phyloP scores from a whole-genome alignment of 2,329 filamentous ascomycete species.

The Albifimbria verrucaria region DNA sequence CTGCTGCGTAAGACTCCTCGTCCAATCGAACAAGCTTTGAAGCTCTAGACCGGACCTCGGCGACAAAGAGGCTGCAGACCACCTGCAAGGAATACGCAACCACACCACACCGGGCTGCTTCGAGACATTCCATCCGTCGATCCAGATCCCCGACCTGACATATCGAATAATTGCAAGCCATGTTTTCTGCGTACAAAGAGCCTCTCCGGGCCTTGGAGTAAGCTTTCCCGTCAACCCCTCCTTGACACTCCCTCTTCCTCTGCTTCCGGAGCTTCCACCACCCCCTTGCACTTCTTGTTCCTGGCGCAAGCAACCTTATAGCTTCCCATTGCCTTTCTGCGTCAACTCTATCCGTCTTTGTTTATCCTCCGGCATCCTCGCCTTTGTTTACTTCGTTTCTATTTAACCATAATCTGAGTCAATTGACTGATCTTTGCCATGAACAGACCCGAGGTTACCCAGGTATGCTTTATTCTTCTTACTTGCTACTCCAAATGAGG shows the following conservation, averaged over 20 bases:
- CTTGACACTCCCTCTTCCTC: conserved; percentile 5
- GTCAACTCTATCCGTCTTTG: not conserved
- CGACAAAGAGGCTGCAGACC: not conserved
- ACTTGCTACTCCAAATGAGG: not conserved
- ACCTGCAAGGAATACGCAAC: too few relatives aligned
- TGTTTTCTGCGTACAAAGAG: conserved; percentile 34
- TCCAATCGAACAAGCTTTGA: too few relatives aligned
- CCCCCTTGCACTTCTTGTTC: not conserved
- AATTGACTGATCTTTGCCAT: not conserved
- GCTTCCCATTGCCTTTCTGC: not conserved
- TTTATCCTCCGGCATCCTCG: not conserved
- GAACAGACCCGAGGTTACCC: not conserved
- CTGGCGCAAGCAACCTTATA: not conserved
- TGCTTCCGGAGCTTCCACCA: conserved; percentile 5
- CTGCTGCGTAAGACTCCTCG: too few relatives aligned
- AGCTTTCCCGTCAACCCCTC: conserved; percentile 14
- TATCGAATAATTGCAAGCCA: conserved; percentile 7
- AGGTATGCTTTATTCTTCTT: too few relatives aligned
- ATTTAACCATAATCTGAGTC: not conserved
- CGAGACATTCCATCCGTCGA: not conserved
- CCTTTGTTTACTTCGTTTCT: not conserved
- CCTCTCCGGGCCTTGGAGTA: conserved; percentile 36
- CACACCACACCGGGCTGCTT: too few relatives aligned
- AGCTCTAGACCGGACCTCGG: not conserved
- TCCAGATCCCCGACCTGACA: not conserved